Conservation (phyloP, 352 stramenopile species). For the Thraustotheca clavata region DNA sequence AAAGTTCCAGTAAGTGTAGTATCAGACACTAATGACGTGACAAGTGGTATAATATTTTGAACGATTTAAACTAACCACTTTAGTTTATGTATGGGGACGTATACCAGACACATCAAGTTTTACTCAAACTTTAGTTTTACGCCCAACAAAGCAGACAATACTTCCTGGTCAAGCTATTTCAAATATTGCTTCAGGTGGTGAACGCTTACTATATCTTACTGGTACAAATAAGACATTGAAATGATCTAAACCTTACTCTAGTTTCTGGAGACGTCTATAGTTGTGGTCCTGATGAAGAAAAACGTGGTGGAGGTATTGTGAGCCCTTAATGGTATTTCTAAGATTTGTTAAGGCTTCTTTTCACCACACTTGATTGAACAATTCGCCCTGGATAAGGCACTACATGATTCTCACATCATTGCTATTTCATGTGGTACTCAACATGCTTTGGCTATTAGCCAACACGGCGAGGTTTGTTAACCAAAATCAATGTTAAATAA, state of each 20-base stretch:
- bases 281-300: conserved; percentile 63
- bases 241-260: conserved; percentile 13
- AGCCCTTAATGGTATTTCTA: background rate
- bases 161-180: conserved; percentile 51
- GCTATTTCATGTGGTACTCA: conserved; percentile 60
- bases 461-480: conserved; percentile 40
- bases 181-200: conserved; percentile 65
- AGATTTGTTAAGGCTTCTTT: conserved; percentile 26
- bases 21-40: no score
- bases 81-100: conserved; percentile 62
- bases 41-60: no score
- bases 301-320: conserved; percentile 24
- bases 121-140: conserved; percentile 44
- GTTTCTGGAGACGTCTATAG: conserved; percentile 70
- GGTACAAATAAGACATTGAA: background rate
- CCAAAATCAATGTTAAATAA: background rate
- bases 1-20: no score
- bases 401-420: conserved; percentile 55
- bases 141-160: conserved; percentile 50
- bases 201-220: conserved; percentile 67
- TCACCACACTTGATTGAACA: conserved; percentile 62
- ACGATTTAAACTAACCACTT: no score
- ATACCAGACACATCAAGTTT: conserved; percentile 38
- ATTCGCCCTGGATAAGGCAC: conserved; percentile 66
- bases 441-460: conserved; percentile 62